Evolutionary conservation across 805 yeast species (phyloP).

Genomic region (Candida suzukii): DNA sequence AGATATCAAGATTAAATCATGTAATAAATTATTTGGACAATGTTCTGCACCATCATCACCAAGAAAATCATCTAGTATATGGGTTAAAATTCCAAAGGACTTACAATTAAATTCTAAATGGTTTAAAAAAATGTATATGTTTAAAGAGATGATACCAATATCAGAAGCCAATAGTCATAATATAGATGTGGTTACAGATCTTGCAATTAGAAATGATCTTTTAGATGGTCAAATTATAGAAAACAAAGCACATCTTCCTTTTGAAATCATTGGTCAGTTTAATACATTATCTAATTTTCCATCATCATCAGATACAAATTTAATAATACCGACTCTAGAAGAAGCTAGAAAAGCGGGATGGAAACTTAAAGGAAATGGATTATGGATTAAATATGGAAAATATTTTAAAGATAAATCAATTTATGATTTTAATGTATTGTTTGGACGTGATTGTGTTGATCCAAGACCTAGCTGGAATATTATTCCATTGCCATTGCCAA

Average conservation of each 20-base stretch:
- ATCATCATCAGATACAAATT: not conserved
- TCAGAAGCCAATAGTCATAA: constrained; percentile 2
- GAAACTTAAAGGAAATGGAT: constrained; percentile 38
- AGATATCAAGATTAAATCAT: not conserved
- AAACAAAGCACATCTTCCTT: constrained; percentile 4
- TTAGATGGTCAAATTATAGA: constrained; percentile 6
- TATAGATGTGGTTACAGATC: constrained; percentile 3
- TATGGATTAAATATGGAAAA: constrained; percentile 55
- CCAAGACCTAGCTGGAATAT: constrained; percentile 70
- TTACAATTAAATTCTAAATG: constrained; percentile 8
- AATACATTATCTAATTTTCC: not conserved
- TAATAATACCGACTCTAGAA: constrained; percentile 5
- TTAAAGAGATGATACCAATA: constrained; percentile 7
- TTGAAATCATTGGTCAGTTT: constrained; percentile 3
- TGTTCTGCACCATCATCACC: not conserved
- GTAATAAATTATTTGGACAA: not conserved
- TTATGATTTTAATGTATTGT: constrained; percentile 60
- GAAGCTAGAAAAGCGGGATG: constrained; percentile 38
- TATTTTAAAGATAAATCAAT: constrained; percentile 30
- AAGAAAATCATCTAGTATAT: not conserved
- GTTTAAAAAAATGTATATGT: constrained; percentile 9
- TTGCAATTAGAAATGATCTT: constrained; percentile 8
- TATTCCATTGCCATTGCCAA: constrained; percentile 6
- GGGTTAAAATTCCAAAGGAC: constrained; percentile 17
- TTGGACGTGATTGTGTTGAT: constrained; percentile 67